Percentiles rank a stretch among this genome's conserved stretches.
Conservation (phyloP, 2,329 filamentous ascomycete species). For the Botrytis fabae region DNA sequence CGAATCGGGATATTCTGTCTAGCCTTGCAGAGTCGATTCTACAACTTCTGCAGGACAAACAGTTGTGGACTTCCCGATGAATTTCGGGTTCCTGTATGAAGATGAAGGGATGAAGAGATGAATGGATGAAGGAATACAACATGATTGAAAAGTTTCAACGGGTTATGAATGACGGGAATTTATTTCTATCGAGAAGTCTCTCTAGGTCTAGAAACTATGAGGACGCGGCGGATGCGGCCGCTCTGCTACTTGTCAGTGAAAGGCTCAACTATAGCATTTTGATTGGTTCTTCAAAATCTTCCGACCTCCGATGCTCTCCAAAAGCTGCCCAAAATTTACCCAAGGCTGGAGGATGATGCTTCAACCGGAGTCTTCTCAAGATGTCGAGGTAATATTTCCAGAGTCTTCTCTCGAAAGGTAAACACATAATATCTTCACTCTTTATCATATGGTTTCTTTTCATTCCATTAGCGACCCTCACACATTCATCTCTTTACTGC, state of each 20-base stretch:
- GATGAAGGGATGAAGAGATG: neutral
- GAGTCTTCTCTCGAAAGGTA: neutral
- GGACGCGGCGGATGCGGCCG: neutral
- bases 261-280: neutral
- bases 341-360: neutral
- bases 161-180: neutral
- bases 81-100: conserved; percentile 7
- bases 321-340: conserved; percentile 15
- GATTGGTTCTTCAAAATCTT: neutral
- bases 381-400: conserved; percentile 1
- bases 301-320: conserved; percentile 18
- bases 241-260: neutral
- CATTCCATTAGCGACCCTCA: neutral
- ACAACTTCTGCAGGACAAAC: conserved; percentile 10
- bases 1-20: conserved; percentile 9
- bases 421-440: neutral
- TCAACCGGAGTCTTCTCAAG: neutral
- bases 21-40: conserved; percentile 18
- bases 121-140: neutral
- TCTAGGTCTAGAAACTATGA: neutral
- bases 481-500: neutral
- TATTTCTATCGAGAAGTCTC: neutral
- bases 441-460: neutral
- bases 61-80: neutral
- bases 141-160: neutral